phyloP scores from a whole-genome alignment of 495 filamentous ascomycete genomes.

The Aspergillus nanangensis region DNA sequence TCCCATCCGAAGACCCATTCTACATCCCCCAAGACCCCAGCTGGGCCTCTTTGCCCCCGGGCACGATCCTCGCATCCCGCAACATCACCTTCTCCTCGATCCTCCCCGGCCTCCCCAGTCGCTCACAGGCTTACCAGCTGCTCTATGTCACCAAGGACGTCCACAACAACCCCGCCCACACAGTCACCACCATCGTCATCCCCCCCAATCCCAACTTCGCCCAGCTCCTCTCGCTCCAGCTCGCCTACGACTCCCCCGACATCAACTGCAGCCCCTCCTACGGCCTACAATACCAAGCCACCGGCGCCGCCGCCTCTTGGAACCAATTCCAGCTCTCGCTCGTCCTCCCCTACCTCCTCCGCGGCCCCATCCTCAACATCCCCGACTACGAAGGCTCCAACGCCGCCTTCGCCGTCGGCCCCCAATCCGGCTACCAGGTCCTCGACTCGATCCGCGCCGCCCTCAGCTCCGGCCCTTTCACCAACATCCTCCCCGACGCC shows the following conservation, averaged over 20 bases:
- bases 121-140: too few species aligned
- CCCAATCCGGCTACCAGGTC: conserved; percentile 36
- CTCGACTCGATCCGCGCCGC: conserved; percentile 42
- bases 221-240: conserved; percentile 33
- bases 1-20: too few species aligned
- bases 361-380: conserved; percentile 4
- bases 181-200: conserved; percentile 9
- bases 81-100: too few species aligned
- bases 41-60: too few species aligned
- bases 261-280: conserved; percentile 21
- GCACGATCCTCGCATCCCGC: too few species aligned
- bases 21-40: too few species aligned
- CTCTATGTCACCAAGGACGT: too few species aligned
- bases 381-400: conserved; percentile 44
- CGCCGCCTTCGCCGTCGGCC: conserved; percentile 33
- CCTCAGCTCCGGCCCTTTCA: conserved; percentile 10
- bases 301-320: not conserved
- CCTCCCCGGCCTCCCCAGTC: too few species aligned
- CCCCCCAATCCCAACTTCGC: not conserved
- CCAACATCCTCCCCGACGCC: conserved; percentile 6
- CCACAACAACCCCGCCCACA: too few species aligned
- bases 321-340: not conserved
- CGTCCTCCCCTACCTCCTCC: not conserved
- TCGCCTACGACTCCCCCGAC: conserved; percentile 37
- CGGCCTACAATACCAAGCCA: conserved; percentile 1